Evolutionary conservation across 768 basidiomycete genomes (phyloP).

Genomic region (Suillus alpinus): DNA sequence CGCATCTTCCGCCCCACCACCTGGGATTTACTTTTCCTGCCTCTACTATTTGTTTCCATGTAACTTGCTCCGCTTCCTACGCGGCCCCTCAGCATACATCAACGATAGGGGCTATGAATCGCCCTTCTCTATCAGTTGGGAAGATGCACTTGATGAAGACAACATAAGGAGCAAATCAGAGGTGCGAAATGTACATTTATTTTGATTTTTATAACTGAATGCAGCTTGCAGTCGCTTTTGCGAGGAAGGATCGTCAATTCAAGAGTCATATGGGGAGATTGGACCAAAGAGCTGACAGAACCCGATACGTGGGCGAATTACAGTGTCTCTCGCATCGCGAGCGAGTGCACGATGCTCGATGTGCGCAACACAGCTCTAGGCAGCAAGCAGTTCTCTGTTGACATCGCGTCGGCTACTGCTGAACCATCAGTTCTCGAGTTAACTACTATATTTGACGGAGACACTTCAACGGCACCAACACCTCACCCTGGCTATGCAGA

Average conservation of each 20-base stretch:
- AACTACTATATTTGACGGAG: slow-evolving; percentile 17
- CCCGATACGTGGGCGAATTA: slow-evolving; percentile 68
- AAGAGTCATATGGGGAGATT: slow-evolving; percentile 64
- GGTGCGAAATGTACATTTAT: slow-evolving; percentile 38
- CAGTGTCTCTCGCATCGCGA: slow-evolving; percentile 57
- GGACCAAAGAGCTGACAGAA: slow-evolving; percentile 58
- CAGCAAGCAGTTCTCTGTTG: slow-evolving; percentile 23
- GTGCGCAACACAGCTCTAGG: slow-evolving; percentile 55
- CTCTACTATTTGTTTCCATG: slow-evolving; percentile 91
- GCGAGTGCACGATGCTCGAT: slow-evolving; percentile 69
- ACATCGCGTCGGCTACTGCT: slow-evolving; percentile 1
- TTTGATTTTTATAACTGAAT: slow-evolving; percentile 3
- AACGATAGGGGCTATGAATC: slow-evolving; percentile 45
- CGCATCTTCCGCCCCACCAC: slow-evolving; percentile 53
- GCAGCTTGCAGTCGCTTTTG: slow-evolving; percentile 51
- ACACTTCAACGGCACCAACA: slow-evolving; percentile 22
- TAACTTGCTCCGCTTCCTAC: slow-evolving; percentile 80
- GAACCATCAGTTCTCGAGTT: slow-evolving; percentile 1
- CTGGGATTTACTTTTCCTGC: slow-evolving; percentile 67
- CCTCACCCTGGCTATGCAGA: slow-evolving; percentile 35
- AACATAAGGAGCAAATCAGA: slow-evolving; percentile 71
- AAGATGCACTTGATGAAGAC: slow-evolving; percentile 61
- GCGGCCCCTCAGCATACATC: slow-evolving; percentile 65
- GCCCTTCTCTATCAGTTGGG: slow-evolving; percentile 73
- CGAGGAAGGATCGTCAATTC: slow-evolving; percentile 75